Evolutionary conservation across 139 green algal species (phyloP), one percentile per base, ranked within the genome.

Genomic region (Auxenochlorella pyrenoidosa): DNA sequence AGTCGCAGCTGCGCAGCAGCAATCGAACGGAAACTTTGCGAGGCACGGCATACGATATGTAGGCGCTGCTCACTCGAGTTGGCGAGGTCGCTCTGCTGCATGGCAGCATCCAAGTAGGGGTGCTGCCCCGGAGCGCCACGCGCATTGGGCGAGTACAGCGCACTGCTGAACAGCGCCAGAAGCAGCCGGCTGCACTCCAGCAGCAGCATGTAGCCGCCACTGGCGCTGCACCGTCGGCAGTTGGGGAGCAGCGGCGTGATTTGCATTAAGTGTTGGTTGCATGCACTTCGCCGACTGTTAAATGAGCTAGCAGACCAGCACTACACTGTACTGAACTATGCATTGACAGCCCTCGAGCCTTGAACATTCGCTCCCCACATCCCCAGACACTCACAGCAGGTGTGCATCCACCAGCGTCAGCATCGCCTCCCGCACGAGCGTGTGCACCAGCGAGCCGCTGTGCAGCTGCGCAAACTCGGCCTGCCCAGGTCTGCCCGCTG

Each of bases 261-360:
- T n/a, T n/a, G n/a, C n/a, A n/a, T n/a, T n/a, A n/a, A n/a, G n/a
- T n/a, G n/a, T n/a, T n/a, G n/a, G n/a, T n/a, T n/a, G n/a, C n/a
- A n/a, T n/a, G n/a, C n/a, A n/a, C n/a, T n/a, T n/a, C n/a, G n/a
- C n/a, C n/a, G n/a, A n/a, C n/a, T n/a, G n/a, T n/a, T n/a, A n/a
- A n/a, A n/a, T n/a, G n/a, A n/a, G n/a, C n/a, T n/a, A n/a, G n/a
- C n/a, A n/a, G n/a, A n/a, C n/a, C n/a, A n/a, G n/a, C n/a, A n/a
- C n/a, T n/a, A n/a, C n/a, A n/a, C n/a, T n/a, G n/a, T n/a, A n/a
- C n/a, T n/a, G n/a, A n/a, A n/a, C n/a, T n/a, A n/a, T n/a, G n/a
- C n/a, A n/a, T n/a, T n/a, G n/a, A n/a, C n/a, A 83, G 40, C 85
- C 26, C 73, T 94, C 90, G 8, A 18, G 47, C n/a, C n/a, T n/a